Evolutionary conservation across 345 rosid species (phyloP).

Genomic region (Chamaenerion angustifolium): DNA sequence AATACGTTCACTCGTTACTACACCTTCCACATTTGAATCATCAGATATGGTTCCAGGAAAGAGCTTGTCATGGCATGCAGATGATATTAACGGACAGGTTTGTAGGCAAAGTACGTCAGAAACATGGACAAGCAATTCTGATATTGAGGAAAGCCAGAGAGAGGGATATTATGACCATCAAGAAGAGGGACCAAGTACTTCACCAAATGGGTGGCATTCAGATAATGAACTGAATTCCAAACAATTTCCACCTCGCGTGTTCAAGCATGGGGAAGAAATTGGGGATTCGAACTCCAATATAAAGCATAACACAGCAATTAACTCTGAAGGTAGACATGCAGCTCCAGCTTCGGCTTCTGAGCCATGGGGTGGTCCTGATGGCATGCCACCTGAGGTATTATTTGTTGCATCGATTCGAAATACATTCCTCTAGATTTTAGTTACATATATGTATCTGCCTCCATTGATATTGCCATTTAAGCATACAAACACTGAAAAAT

Average conservation of each 20-base stretch:
- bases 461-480: too few species aligned
- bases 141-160: slow-evolving; percentile 44
- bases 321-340: slow-evolving; percentile 26
- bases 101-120: slow-evolving; percentile 36
- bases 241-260: slow-evolving; percentile 30
- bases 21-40: slow-evolving; percentile 30
- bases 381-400: slow-evolving; percentile 90
- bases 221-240: slow-evolving; percentile 63
- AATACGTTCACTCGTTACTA: slow-evolving; percentile 58
- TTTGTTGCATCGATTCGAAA: slow-evolving; percentile 6
- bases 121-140: slow-evolving; percentile 46
- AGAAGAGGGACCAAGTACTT: slow-evolving; percentile 31
- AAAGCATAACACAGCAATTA: slow-evolving; percentile 22
- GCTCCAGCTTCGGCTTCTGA: slow-evolving; percentile 18
- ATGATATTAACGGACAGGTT: slow-evolving; percentile 32
- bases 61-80: slow-evolving; percentile 50
- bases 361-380: slow-evolving; percentile 46
- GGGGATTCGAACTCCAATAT: slow-evolving; percentile 16
- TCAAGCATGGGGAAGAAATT: slow-evolving; percentile 31
- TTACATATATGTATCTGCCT: too few species aligned
- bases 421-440: not conserved
- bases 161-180: slow-evolving; percentile 30
- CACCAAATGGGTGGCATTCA: slow-evolving; percentile 58
- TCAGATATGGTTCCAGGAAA: slow-evolving; percentile 18
- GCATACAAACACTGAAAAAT: too few species aligned